A percentile compares a stretch with the other conserved stretches of the same genome.
phyloP scores from a whole-genome alignment of 1,139 yeast genomes.

The Diutina scorzettiae region DNA sequence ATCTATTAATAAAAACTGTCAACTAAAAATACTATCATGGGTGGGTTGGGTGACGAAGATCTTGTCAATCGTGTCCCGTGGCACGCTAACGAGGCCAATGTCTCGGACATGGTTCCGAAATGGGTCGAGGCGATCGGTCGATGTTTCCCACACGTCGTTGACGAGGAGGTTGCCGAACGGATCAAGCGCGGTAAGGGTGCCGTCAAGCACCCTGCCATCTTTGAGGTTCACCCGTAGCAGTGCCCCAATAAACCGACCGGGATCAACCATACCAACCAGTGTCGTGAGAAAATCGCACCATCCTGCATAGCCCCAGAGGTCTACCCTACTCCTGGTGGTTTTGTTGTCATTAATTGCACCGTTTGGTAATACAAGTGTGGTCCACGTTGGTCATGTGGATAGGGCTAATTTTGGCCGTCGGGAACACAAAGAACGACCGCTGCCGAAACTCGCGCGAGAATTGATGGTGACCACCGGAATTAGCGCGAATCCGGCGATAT shows the following conservation, averaged over 20 bases:
- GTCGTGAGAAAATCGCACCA: neutral
- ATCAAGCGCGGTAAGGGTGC: constrained; percentile 31
- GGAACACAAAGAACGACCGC: no score
- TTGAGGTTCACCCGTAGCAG: constrained; percentile 18
- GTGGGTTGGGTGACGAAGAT: neutral
- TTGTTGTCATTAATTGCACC: no score
- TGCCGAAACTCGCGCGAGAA: no score
- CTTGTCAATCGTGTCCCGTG: constrained; percentile 13
- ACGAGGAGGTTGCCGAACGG: constrained; percentile 34
- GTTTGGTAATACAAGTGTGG: no score
- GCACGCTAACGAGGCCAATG: constrained; percentile 36
- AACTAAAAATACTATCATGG: neutral
- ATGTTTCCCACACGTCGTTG: constrained; percentile 24
- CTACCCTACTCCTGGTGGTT: no score
- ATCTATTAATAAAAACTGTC: no score
- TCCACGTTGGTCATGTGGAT: no score
- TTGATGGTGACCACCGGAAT: no score
- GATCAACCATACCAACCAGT: neutral
- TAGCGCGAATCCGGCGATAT: neutral
- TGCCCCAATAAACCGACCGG: constrained; percentile 20
- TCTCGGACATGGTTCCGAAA: constrained; percentile 20
- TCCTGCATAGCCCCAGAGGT: neutral
- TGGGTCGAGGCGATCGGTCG: constrained; percentile 17
- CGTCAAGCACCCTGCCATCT: constrained; percentile 25
- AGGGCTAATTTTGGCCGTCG: no score